Percentiles rank a stretch among this genome's conserved stretches.
These are phyloP conservation scores for Lantana camara DNA, from an alignment of 257 asterid genomes.

Conservation along the genomic window DNA sequence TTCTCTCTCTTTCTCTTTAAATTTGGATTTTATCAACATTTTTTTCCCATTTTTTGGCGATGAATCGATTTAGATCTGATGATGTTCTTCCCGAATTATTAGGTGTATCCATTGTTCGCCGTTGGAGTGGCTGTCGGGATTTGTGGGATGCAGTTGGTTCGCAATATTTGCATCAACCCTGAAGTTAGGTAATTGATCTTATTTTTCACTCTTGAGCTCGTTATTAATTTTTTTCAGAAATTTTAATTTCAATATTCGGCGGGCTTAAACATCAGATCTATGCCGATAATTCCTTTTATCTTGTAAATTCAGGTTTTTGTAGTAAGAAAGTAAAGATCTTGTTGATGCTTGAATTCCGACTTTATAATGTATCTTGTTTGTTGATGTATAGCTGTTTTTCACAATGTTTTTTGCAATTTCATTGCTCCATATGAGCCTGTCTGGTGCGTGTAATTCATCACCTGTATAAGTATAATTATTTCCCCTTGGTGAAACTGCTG, in stretches of 20 bases:
- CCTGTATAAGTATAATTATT: too few relatives aligned
- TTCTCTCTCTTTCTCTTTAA: neutral
- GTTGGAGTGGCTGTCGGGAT: slow-evolving; percentile 88
- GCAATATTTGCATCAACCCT: slow-evolving; percentile 73
- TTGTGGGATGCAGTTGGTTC: slow-evolving; percentile 86
- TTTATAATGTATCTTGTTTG: too few relatives aligned
- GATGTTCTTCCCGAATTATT: slow-evolving; percentile 11
- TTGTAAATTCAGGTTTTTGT: neutral
- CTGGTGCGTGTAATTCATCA: too few relatives aligned
- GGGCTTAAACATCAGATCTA: slow-evolving; percentile 1
- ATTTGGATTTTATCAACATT: neutral
- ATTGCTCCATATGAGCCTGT: too few relatives aligned
- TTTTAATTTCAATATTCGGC: too few relatives aligned
- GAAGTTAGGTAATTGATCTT: slow-evolving; percentile 78
- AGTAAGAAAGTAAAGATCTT: too few relatives aligned
- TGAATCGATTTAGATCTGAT: slow-evolving; percentile 39
- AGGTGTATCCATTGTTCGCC: slow-evolving; percentile 89
- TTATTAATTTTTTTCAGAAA: too few relatives aligned
- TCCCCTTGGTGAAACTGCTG: too few relatives aligned
- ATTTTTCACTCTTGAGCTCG: neutral
- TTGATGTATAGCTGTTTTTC: neutral
- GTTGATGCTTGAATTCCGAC: too few relatives aligned
- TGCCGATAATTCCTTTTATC: neutral
- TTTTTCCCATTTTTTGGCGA: neutral
- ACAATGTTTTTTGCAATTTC: neutral